Percentiles rank a stretch among this genome's conserved stretches.
Evolutionary conservation across 176 grass and related monocot species (phyloP).

Genomic region (Thalia dealbata): DNA sequence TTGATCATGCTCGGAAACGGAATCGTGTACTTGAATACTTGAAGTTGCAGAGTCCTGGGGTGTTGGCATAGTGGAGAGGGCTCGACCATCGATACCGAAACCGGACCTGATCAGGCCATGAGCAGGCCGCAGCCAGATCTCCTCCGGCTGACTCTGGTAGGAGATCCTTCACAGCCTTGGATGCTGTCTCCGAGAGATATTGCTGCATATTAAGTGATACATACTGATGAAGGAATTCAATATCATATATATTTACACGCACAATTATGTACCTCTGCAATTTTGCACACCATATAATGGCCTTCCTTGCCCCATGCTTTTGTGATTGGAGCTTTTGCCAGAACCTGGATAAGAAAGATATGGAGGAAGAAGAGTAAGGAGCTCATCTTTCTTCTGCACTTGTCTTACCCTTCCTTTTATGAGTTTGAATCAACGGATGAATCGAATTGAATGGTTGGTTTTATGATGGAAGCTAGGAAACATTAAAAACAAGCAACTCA

Average conservation of each 20-base stretch:
- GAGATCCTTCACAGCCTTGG: conserved; percentile 49
- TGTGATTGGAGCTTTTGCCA: not conserved
- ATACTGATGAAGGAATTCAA: not conserved
- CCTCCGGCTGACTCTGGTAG: conserved; percentile 52
- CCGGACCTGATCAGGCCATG: conserved; percentile 44
- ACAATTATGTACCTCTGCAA: conserved; percentile 47
- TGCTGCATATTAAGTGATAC: not conserved
- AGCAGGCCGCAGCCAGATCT: conserved; percentile 66
- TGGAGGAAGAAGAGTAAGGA: no score
- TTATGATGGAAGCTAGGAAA: no score
- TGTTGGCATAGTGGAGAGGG: conserved; percentile 47
- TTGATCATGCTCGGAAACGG: not conserved
- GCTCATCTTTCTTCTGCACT: no score
- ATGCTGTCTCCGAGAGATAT: conserved; percentile 59
- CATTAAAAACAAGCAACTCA: no score
- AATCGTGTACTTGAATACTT: conserved; percentile 37
- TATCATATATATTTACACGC: not conserved
- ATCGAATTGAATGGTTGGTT: no score
- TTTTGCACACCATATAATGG: conserved; percentile 88
- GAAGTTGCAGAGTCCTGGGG: conserved; percentile 44
- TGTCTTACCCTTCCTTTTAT: no score
- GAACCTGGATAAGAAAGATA: no score
- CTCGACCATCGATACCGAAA: conserved; percentile 54
- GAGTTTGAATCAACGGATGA: no score
- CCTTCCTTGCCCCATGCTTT: conserved; percentile 87